A percentile compares a stretch with the other conserved stretches of the same genome.
Conservation (phyloP, 352 stramenopile species). For the Lagenidium giganteum region DNA sequence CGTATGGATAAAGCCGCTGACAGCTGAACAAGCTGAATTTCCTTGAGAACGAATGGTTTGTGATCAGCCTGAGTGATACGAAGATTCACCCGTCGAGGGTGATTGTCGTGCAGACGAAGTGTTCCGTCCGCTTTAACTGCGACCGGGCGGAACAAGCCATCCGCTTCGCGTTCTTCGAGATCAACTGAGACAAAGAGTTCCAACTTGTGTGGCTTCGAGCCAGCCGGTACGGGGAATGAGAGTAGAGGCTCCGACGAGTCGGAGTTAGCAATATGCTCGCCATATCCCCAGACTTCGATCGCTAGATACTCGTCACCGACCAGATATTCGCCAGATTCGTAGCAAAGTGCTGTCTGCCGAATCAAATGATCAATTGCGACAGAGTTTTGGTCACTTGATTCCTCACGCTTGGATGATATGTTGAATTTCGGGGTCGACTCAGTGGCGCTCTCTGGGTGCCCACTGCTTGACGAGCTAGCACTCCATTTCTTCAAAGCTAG, state of each 20-base stretch:
- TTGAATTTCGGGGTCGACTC: slow-evolving; percentile 24
- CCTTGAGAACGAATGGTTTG: slow-evolving; percentile 34
- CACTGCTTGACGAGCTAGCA: background rate
- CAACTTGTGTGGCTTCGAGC: slow-evolving; percentile 13
- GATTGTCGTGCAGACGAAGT: slow-evolving; percentile 55
- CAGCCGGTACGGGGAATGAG: background rate
- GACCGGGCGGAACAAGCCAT: slow-evolving; percentile 63
- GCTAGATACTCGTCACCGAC: slow-evolving; percentile 32
- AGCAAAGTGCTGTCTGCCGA: too few species aligned
- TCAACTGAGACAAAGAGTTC: slow-evolving; percentile 73
- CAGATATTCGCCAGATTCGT: too few species aligned
- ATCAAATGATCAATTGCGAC: too few species aligned
- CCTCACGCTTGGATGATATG: too few species aligned
- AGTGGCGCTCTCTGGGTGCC: background rate
- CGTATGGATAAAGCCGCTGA: slow-evolving; percentile 18
- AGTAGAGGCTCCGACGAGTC: background rate
- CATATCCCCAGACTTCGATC: slow-evolving; percentile 51
- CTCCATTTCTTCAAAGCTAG: slow-evolving; percentile 31
- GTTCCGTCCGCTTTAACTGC: slow-evolving; percentile 64
- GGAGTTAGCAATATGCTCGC: slow-evolving; percentile 16
- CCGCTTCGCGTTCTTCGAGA: slow-evolving; percentile 58
- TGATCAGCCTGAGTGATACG: slow-evolving; percentile 69
- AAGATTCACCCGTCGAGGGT: slow-evolving; percentile 45
- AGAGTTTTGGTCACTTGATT: too few species aligned
- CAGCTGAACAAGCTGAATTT: slow-evolving; percentile 41